A percentile compares a stretch with the other conserved stretches of the same genome.
Evolutionary conservation across 306 rosid species (phyloP).

Genomic region (Sicyos baderoa): DNA sequence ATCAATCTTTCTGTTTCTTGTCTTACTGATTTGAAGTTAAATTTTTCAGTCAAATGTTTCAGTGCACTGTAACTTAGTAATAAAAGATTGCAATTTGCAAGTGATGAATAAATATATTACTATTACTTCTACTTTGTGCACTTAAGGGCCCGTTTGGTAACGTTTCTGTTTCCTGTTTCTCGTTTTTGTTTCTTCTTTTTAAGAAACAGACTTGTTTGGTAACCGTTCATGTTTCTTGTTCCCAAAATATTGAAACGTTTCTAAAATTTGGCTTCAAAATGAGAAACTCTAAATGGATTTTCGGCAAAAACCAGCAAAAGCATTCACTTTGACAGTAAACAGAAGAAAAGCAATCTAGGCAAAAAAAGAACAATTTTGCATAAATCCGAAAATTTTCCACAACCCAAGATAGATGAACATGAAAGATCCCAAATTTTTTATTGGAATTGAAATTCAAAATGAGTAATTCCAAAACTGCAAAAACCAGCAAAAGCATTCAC

Average conservation of each 20-base stretch:
- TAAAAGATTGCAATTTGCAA: background rate
- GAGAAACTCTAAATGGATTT: too few relatives aligned
- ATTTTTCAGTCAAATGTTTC: constrained; percentile 2
- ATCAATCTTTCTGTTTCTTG: constrained; percentile 62
- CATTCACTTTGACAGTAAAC: background rate
- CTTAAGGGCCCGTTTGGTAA: too few relatives aligned
- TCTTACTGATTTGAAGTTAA: constrained; percentile 22
- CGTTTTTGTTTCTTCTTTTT: too few relatives aligned
- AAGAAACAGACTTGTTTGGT: too few relatives aligned
- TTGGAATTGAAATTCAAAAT: background rate
- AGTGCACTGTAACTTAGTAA: background rate
- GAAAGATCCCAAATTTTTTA: background rate
- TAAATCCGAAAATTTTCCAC: background rate
- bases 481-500: background rate
- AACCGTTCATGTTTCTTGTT: too few relatives aligned
- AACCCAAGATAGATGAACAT: background rate
- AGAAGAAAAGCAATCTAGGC: background rate
- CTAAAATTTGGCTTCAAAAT: too few relatives aligned
- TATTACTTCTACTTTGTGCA: background rate
- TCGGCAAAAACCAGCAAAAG: background rate
- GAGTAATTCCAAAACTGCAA: too few relatives aligned
- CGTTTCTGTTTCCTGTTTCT: too few relatives aligned
- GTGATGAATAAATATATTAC: background rate
- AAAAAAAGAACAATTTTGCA: background rate
- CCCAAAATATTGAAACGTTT: too few relatives aligned